Evolutionary conservation across 306 rosid genomes (phyloP), one percentile per base, ranked within the genome.

Genomic region (Quercus mongolica): DNA sequence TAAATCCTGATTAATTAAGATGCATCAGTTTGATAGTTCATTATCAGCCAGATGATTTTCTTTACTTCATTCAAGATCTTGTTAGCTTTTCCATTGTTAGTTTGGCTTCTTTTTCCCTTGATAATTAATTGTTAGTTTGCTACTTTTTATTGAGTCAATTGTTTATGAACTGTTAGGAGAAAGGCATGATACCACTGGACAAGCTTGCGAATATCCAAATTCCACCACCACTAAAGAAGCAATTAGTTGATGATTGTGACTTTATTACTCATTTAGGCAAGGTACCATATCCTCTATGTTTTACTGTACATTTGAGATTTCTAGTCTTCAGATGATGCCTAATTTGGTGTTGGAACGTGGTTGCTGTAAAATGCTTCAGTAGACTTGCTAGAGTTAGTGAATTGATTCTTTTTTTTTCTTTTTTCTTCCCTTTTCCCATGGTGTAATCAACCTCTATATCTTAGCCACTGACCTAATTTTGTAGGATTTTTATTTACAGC

Each of bases 221-320:
- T 70, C 97, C 97, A 21, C 76, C 75, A 63, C 77, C 81, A 25
- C 80, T 94, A 69, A 92, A 81, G 95, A 91, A 92, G 86, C 97
- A 91, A 82, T 82, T 94, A 79, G 86, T 90, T 83, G 97, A 92
- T 84, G 99, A 94, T 83, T 86, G 90, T 62, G 97, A 91, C 83
- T 91, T 88, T 62, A 75, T 92, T 33, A 91, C 92, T 65, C 93
- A 87, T 84, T 85, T 92, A 31, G 97, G 95, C 85, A 92, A 92
- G 99, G 99, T 94, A 89, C 30, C 58, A 52, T 67, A 35, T 79
- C 55, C 5, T 83, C 63, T 64, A 41, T 28, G 51, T 69, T 20
- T 73, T 74, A 56, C 54, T 28, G 44, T n/a, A 19, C 63, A 25
- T 28, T 20, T 20, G 20, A 56, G 46, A n/a, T 75, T 68, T 61